Evolutionary conservation across 148 eudicot species (phyloP), one percentile per base, ranked within the genome.

Genomic region (Tetragonia tetragonoides): DNA sequence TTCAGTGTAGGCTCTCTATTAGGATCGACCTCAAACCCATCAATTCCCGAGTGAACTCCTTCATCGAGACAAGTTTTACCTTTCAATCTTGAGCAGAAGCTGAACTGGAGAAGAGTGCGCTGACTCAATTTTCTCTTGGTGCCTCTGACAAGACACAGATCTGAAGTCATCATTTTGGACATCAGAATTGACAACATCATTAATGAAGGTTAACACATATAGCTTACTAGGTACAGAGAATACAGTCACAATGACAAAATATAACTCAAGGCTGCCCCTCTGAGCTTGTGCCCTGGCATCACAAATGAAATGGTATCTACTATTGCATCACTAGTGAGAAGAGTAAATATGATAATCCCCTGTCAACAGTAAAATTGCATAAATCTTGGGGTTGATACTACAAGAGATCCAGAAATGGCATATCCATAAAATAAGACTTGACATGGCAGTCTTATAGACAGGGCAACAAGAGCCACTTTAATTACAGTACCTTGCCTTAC

Each of bases 71-170:
- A 59, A 62, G 63, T 38, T 72, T 67, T 69, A 41, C 72, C 78
- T 80, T 83, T 85, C 3, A 83, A 63, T 73, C 77, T 76, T 20
- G 84, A 69, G 66, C 72, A 75, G 81, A 92, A 91, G 83, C 89
- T 91, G 79, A 91, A 82, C 81, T 93, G 96, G 80, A 86, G 84
- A 79, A 93, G 98, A 9, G 93, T 91, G 37, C 85, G 79, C 83
- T 93, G 98, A 76, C 90, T 89, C 80, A 92, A 61, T 78, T 92
- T 94, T 18, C 97, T 85, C 82, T 94, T 94, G 11, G 85, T 85
- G 73, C 97, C 97, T 90, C 88, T 87, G 51, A 84, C 77, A 68
- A 92, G 88, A 80, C 98, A 94, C 54, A 79, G 75, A 87, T 94
- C 98, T 94, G 90, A 76, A 85, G 80, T 62, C 79, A 75, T 76